Evolutionary conservation across 2,329 filamentous ascomycete genomes (phyloP).

Genomic region (Verruconis gallopava): DNA sequence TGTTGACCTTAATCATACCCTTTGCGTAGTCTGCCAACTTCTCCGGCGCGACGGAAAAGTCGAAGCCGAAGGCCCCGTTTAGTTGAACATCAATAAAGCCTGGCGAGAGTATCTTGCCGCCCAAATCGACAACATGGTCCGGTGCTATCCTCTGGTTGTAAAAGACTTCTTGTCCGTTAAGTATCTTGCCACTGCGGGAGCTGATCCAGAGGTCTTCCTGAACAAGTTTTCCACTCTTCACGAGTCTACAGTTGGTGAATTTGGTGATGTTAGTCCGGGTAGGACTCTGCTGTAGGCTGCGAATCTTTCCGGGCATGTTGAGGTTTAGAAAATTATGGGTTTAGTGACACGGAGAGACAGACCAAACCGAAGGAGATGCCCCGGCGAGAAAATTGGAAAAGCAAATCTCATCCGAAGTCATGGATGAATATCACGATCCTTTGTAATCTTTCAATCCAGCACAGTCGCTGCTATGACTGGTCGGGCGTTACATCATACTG

Average conservation of each 20-base stretch:
- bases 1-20: constrained; percentile 59
- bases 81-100: constrained; percentile 86
- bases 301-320: constrained; percentile 28
- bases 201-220: constrained; percentile 81
- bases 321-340: too few species aligned
- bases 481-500: too few species aligned
- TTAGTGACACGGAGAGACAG: too few species aligned
- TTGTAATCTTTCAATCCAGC: too few species aligned
- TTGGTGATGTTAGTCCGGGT: constrained; percentile 53
- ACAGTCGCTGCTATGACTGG: too few species aligned
- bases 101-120: constrained; percentile 70
- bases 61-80: constrained; percentile 86
- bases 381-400: too few species aligned
- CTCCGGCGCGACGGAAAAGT: constrained; percentile 68
- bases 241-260: constrained; percentile 75
- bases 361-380: too few species aligned
- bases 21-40: constrained; percentile 57
- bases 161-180: constrained; percentile 53
- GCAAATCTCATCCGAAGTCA: too few species aligned
- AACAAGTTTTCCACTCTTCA: constrained; percentile 55
- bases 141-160: constrained; percentile 58
- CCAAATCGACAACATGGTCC: constrained; percentile 64
- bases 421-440: too few species aligned
- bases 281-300: constrained; percentile 15
- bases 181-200: constrained; percentile 66